These are phyloP conservation scores for Lasiosphaeria hispida DNA, from an alignment of 495 filamentous ascomycete species.

Conservation along the genomic window DNA sequence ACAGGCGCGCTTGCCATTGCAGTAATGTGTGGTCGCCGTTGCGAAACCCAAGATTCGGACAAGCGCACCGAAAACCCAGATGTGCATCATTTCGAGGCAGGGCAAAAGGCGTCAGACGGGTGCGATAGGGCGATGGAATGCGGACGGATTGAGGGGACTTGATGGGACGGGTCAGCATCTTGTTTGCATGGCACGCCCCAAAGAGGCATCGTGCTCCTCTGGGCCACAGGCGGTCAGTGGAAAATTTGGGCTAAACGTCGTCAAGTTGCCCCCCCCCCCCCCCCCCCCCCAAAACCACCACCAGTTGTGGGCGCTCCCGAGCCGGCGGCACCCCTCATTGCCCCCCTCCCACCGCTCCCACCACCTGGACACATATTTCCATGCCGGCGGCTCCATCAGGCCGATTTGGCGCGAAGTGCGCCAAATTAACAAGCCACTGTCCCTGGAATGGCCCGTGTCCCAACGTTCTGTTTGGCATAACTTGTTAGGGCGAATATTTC, in stretches of 20 bases:
- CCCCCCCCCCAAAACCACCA: not conserved
- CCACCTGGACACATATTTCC: not conserved
- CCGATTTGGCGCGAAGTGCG: constrained; percentile 9
- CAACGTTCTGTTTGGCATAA: not conserved
- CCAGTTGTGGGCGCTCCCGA: not conserved
- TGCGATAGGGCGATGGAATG: no score
- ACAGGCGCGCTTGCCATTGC: no score
- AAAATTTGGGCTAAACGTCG: not conserved
- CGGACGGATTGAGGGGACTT: no score
- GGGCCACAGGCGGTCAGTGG: not conserved
- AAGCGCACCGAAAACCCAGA: no score
- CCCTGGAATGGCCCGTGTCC: not conserved
- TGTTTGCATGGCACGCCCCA: constrained; percentile 6
- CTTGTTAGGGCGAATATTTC: not conserved
- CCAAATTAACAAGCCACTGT: constrained; percentile 9
- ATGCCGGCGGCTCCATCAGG: constrained; percentile 18
- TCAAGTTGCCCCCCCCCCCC: not conserved
- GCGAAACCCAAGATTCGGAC: no score
- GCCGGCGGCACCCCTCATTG: constrained; percentile 7
- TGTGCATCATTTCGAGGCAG: no score
- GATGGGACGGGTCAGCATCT: constrained; percentile 12
- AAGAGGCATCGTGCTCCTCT: constrained; percentile 3
- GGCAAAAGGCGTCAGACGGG: no score
- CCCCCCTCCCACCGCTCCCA: not conserved
- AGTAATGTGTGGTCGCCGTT: no score